Evolutionary conservation across 176 grass and related monocot species (phyloP).

Genomic region (Bolboschoenus planiculmis): DNA sequence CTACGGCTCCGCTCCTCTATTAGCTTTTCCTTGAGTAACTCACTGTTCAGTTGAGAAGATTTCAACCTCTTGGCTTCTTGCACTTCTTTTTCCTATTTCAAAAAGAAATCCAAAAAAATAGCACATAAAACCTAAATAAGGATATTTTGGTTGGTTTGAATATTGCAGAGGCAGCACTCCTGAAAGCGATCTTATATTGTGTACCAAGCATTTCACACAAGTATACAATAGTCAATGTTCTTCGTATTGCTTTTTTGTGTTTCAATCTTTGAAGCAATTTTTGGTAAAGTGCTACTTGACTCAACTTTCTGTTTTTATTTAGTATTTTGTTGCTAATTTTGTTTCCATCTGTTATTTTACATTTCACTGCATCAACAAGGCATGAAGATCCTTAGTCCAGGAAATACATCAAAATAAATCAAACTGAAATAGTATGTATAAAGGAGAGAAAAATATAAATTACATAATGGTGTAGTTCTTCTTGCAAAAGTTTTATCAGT

Average conservation of each 20-base stretch:
- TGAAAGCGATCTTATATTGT: not conserved
- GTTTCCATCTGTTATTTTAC: not conserved
- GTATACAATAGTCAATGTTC: slow-evolving; percentile 1
- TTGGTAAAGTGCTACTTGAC: not conserved
- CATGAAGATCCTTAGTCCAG: not conserved
- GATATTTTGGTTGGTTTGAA: not conserved
- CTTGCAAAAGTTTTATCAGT: slow-evolving; percentile 71
- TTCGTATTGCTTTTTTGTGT: not conserved
- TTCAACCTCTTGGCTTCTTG: slow-evolving; percentile 77
- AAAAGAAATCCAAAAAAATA: slow-evolving; percentile 1
- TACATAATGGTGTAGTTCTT: slow-evolving; percentile 71
- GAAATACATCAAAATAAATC: slow-evolving; percentile 7
- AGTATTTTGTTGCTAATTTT: not conserved
- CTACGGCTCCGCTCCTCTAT: slow-evolving; percentile 68
- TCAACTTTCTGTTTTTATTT: not conserved
- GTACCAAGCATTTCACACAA: not conserved
- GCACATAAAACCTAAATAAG: not conserved
- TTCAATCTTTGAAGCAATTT: not conserved
- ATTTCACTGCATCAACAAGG: not conserved
- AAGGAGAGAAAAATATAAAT: slow-evolving; percentile 27
- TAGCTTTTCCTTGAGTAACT: slow-evolving; percentile 89
- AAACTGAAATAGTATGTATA: slow-evolving; percentile 20
- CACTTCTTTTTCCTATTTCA: slow-evolving; percentile 74
- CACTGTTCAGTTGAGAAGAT: slow-evolving; percentile 69
- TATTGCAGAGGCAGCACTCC: not conserved